These are phyloP conservation scores for Crithidia expoeki DNA, from an alignment of 208 protist genomes.

Conservation along the genomic window DNA sequence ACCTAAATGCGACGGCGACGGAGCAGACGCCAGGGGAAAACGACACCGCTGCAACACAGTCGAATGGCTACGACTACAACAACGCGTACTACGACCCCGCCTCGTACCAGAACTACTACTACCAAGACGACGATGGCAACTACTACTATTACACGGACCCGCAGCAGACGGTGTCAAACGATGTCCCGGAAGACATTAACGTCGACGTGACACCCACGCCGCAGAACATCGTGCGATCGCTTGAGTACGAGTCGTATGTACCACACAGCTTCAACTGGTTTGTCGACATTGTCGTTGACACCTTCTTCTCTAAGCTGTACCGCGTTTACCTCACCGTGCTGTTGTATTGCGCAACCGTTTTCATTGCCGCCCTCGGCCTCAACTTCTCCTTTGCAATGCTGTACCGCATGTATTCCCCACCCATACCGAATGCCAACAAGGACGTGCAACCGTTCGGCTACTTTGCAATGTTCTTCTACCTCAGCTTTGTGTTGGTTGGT, in stretches of 20 bases:
- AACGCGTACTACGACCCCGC: constrained; percentile 53
- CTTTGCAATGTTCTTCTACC: constrained; percentile 79
- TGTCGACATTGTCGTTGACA: constrained; percentile 76
- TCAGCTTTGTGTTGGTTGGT: constrained; percentile 71
- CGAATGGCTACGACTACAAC: constrained; percentile 31
- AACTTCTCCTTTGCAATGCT: constrained; percentile 80
- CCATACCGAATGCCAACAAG: constrained; percentile 31
- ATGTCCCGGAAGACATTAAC: constrained; percentile 30
- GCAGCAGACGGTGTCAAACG: constrained; percentile 31
- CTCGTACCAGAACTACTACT: constrained; percentile 75
- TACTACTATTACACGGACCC: constrained; percentile 71
- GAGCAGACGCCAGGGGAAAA: constrained; percentile 33
- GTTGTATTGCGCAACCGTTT: constrained; percentile 62
- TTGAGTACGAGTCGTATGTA: constrained; percentile 81
- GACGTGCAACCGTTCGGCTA: constrained; percentile 62
- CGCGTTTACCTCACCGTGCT: constrained; percentile 79
- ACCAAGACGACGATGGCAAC: constrained; percentile 73
- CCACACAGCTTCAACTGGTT: constrained; percentile 75
- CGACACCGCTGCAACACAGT: constrained; percentile 23
- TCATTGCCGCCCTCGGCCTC: constrained; percentile 59
- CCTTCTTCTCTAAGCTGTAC: constrained; percentile 74
- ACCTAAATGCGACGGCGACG: constrained; percentile 10
- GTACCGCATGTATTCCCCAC: constrained; percentile 68
- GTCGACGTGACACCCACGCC: constrained; percentile 21
- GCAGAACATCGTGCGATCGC: constrained; percentile 55